These are phyloP conservation scores for Mycena sanguinolenta DNA, from an alignment of 768 basidiomycete species.

Conservation along the genomic window DNA sequence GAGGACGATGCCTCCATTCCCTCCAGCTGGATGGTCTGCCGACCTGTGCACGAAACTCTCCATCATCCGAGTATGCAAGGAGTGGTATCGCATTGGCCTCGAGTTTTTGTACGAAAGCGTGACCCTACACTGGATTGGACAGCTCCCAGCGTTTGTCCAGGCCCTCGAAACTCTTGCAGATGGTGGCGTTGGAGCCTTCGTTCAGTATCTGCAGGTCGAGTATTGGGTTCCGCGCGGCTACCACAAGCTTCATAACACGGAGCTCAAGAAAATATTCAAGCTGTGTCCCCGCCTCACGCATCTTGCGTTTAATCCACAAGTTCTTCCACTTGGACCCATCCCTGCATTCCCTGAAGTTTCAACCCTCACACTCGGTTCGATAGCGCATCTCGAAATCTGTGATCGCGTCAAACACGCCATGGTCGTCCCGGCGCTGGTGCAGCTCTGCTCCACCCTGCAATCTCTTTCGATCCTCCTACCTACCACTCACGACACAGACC, in stretches of 20 bases:
- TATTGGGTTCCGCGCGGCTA: conserved; percentile 27
- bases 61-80: conserved; percentile 42
- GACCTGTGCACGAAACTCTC: conserved; percentile 40
- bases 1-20: conserved; percentile 29
- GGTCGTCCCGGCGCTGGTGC: background rate
- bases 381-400: background rate
- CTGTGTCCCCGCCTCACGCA: conserved; percentile 26
- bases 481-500: too few species aligned
- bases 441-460: background rate
- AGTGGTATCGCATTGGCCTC: conserved; percentile 42
- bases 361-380: background rate
- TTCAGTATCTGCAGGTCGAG: conserved; percentile 33
- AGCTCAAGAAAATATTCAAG: background rate
- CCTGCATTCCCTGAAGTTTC: background rate
- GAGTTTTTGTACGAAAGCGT: conserved; percentile 45
- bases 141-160: conserved; percentile 38
- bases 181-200: background rate
- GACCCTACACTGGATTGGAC: conserved; percentile 39
- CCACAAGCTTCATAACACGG: conserved; percentile 13
- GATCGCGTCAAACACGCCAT: background rate
- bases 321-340: background rate
- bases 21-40: conserved; percentile 41
- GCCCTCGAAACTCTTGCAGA: conserved; percentile 34
- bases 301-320: background rate
- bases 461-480: background rate